These are phyloP conservation scores for Physcomitrellopsis africana DNA, from an alignment of 225 moss, liverwort and hornwort genomes.

Conservation along the genomic window DNA sequence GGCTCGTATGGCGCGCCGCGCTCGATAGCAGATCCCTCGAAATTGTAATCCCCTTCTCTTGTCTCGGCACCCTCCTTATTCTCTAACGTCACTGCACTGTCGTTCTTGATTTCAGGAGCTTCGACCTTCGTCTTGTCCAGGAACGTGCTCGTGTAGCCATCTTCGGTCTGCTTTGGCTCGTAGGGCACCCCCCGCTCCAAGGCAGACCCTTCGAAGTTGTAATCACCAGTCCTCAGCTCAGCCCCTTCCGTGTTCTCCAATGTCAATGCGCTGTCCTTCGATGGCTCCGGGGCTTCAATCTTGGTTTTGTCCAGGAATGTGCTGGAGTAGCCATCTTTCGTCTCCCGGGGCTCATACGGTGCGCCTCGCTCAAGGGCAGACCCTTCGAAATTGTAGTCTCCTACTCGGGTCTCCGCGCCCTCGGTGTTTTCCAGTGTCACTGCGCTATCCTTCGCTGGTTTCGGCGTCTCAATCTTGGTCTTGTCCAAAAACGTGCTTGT, in stretches of 20 bases:
- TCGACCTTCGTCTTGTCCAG: conserved; percentile 39
- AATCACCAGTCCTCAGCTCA: conserved; percentile 32
- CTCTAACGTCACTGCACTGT: conserved; percentile 29
- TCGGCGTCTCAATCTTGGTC: conserved; percentile 18
- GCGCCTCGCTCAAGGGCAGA: conserved; percentile 20
- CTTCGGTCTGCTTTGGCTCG: conserved; percentile 35
- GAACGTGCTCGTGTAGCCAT: conserved; percentile 42
- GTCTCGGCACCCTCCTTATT: conserved; percentile 27
- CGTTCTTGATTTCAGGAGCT: conserved; percentile 1
- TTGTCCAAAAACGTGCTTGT: conserved; percentile 22
- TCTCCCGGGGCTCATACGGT: conserved; percentile 14
- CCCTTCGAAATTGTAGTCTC: conserved; percentile 23
- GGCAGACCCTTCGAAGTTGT: conserved; percentile 53
- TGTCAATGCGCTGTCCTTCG: conserved; percentile 9
- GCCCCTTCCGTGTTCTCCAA: conserved; percentile 12
- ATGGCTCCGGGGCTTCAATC: conserved; percentile 20
- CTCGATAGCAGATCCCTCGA: conserved; percentile 43
- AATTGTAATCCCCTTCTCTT: conserved; percentile 33
- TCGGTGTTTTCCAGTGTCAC: conserved; percentile 17
- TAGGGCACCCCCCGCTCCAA: conserved; percentile 31
- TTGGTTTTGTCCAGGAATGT: conserved; percentile 25
- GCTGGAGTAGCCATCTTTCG: conserved; percentile 23
- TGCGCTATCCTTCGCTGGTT: conserved; percentile 18
- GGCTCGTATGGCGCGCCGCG: conserved; percentile 22
- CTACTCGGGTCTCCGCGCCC: not conserved